These are phyloP conservation scores for Hypoxylon sp. DNA, from an alignment of 2,329 filamentous ascomycete species.

Conservation along the genomic window DNA sequence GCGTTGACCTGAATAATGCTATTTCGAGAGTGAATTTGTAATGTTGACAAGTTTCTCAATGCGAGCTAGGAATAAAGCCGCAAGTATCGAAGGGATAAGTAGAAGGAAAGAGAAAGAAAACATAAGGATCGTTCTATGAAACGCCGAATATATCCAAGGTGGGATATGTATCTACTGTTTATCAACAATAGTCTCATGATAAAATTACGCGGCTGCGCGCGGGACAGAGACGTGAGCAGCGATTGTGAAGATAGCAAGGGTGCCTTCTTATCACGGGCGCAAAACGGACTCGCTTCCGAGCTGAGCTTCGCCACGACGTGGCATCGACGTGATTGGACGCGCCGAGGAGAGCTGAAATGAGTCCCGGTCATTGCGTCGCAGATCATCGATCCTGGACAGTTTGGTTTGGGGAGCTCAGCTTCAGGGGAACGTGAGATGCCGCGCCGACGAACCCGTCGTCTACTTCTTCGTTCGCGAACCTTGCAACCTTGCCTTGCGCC, in stretches of 20 bases:
- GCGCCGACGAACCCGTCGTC: not conserved
- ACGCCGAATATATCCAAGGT: not conserved
- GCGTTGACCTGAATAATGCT: too few species aligned
- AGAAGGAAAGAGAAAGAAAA: not conserved
- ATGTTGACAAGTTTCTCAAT: not conserved
- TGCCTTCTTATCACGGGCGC: not conserved
- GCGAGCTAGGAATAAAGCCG: not conserved
- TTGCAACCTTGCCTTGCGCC: not conserved
- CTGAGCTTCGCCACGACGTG: slow-evolving; percentile 17
- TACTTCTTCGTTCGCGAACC: not conserved
- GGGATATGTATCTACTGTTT: too few species aligned
- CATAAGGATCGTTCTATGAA: not conserved
- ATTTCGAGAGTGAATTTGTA: too few species aligned
- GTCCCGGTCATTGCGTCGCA: slow-evolving; percentile 14
- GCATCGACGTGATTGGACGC: slow-evolving; percentile 16
- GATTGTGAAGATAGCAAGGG: not conserved
- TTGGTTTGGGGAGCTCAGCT: not conserved
- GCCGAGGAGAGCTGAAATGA: slow-evolving; percentile 20
- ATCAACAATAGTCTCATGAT: not conserved
- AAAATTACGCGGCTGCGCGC: not conserved
- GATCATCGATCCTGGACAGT: slow-evolving; percentile 7
- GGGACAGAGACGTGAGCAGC: not conserved
- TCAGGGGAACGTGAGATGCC: slow-evolving; percentile 1
- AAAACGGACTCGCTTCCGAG: not conserved
- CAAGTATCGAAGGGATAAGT: not conserved